Percentiles rank a stretch among this genome's conserved stretches.
Evolutionary conservation across 805 yeast species (phyloP).

Genomic region (Myxozyma monticola): DNA sequence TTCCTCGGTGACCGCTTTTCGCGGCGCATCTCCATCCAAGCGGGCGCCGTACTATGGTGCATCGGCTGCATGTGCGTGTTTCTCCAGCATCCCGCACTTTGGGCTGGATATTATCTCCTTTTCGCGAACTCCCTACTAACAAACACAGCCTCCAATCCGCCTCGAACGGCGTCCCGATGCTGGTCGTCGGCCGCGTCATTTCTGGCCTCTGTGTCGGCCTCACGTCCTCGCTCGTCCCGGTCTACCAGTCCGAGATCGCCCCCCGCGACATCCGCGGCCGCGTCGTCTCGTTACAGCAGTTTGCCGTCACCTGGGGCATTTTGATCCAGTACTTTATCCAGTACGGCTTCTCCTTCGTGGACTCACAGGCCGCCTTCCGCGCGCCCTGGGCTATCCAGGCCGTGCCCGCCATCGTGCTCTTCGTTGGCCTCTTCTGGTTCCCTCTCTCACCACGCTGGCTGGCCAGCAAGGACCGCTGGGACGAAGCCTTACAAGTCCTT

Average conservation of each 20-base stretch:
- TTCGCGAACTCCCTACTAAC: no score
- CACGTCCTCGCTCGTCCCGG: slow-evolving; percentile 54
- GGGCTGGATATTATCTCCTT: neutral
- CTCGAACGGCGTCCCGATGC: slow-evolving; percentile 39
- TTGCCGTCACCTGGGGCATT: slow-evolving; percentile 40
- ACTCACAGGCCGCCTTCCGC: slow-evolving; percentile 57
- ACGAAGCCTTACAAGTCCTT: slow-evolving; percentile 57
- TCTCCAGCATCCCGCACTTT: neutral
- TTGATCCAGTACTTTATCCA: slow-evolving; percentile 40
- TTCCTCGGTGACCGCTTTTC: slow-evolving; percentile 42
- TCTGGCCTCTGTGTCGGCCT: slow-evolving; percentile 59
- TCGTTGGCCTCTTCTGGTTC: slow-evolving; percentile 45
- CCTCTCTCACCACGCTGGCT: slow-evolving; percentile 48
- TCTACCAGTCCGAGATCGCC: slow-evolving; percentile 35
- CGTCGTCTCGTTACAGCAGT: slow-evolving; percentile 39
- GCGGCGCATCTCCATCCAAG: slow-evolving; percentile 30
- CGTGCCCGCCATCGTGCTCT: slow-evolving; percentile 51
- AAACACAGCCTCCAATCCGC: slow-evolving; percentile 34
- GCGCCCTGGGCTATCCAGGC: slow-evolving; percentile 61
- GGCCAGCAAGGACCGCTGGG: slow-evolving; percentile 52
- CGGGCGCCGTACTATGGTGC: slow-evolving; percentile 27
- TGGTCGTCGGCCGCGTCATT: slow-evolving; percentile 49
- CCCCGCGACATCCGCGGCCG: slow-evolving; percentile 36
- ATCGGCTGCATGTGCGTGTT: slow-evolving; percentile 31
- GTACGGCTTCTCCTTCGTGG: slow-evolving; percentile 46